Conservation (phyloP, 306 rosid species). For the Quercus gilva region DNA sequence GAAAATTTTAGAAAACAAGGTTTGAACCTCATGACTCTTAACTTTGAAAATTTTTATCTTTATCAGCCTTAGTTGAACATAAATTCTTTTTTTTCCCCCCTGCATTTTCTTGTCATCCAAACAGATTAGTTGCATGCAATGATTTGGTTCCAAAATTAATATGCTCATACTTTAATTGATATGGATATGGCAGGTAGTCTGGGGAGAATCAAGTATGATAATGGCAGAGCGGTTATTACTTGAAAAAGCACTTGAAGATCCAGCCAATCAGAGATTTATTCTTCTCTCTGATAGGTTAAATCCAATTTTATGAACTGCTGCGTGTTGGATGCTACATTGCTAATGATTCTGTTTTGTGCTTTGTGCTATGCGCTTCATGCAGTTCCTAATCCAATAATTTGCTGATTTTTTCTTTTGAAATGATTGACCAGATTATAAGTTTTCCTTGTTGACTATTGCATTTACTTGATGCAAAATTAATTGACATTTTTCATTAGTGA, state of each 20-base stretch:
- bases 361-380: not conserved
- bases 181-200: conserved; percentile 34
- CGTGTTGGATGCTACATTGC: not conserved
- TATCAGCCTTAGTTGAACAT: too few species aligned
- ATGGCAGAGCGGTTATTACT: conserved; percentile 43
- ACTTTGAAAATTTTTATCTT: not conserved
- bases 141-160: not conserved
- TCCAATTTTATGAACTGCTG: not conserved
- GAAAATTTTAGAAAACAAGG: not conserved
- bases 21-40: not conserved
- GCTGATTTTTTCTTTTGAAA: not conserved
- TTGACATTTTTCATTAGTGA: not conserved
- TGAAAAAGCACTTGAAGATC: conserved; percentile 9
- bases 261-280: conserved; percentile 4
- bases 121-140: not conserved
- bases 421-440: not conserved
- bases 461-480: not conserved
- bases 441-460: not conserved
- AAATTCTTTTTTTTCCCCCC: too few species aligned
- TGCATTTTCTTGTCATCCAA: not conserved
- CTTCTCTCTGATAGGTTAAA: conserved; percentile 8
- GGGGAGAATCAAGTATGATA: conserved; percentile 60
- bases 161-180: not conserved
- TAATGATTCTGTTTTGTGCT: not conserved
- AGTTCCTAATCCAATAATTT: not conserved